Conservation (phyloP, 176 grass and related monocot species). For the Cymbopogon citratus region DNA sequence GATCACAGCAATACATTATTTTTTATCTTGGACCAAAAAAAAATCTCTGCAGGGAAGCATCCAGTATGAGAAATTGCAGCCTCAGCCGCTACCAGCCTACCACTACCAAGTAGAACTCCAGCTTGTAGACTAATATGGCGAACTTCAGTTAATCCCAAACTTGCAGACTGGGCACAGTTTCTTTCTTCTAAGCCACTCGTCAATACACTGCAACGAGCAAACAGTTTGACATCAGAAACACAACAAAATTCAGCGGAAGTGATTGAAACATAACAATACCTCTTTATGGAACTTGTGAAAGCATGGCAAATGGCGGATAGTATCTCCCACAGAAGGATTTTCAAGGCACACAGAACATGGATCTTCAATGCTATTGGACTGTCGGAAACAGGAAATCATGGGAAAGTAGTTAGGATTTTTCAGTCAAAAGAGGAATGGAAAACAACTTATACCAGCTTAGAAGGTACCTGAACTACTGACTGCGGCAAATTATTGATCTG, state of each 20-base stretch:
- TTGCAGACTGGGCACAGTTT: conserved; percentile 75
- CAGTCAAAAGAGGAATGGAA: background rate
- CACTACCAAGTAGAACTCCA: conserved; percentile 1
- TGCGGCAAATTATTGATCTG: conserved; percentile 85
- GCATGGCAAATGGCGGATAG: conserved; percentile 81
- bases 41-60: background rate
- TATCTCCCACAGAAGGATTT: conserved; percentile 62
- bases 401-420: conserved; percentile 1
- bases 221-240: conserved; percentile 19
- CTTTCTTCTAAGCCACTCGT: conserved; percentile 75
- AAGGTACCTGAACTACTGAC: conserved; percentile 71
- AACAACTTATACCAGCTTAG: background rate
- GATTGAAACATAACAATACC: conserved; percentile 28
- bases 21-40: background rate
- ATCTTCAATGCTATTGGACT: conserved; percentile 69
- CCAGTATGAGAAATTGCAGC: background rate
- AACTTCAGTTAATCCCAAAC: conserved; percentile 41
- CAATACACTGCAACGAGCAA: conserved; percentile 62
- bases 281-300: conserved; percentile 96
- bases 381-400: conserved; percentile 17
- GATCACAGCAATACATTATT: background rate
- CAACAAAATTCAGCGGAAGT: background rate
- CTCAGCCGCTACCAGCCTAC: background rate
- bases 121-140: background rate
- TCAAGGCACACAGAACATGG: conserved; percentile 81